Percentiles rank a stretch among this genome's conserved stretches.
Evolutionary conservation across 1,139 yeast genomes (phyloP).

Genomic region (Hanseniaspora gamundiae): DNA sequence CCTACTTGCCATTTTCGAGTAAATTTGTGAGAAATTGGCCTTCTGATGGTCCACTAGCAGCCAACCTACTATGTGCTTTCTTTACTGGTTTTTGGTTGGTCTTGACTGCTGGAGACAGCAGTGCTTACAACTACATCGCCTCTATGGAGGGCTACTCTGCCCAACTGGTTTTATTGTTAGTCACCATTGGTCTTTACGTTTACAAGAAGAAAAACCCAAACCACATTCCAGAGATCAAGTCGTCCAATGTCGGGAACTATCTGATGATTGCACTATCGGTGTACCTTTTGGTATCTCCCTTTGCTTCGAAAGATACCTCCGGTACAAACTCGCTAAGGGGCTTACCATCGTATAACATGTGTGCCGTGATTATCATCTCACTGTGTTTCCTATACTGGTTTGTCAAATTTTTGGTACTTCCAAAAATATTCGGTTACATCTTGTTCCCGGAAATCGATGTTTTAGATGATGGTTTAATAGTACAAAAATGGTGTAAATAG

Average conservation of each 20-base stretch:
- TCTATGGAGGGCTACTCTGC: slow-evolving; percentile 47
- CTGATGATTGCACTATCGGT: slow-evolving; percentile 31
- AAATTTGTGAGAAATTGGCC: slow-evolving; percentile 47
- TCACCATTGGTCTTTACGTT: slow-evolving; percentile 42
- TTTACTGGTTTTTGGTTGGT: slow-evolving; percentile 30
- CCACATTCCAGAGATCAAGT: slow-evolving; percentile 37
- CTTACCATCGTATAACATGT: slow-evolving; percentile 43
- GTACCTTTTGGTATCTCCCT: slow-evolving; percentile 37
- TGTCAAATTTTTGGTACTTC: slow-evolving; percentile 33
- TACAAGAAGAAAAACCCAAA: slow-evolving; percentile 34
- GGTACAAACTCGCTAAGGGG: slow-evolving; percentile 32
- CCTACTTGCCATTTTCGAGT: slow-evolving; percentile 42
- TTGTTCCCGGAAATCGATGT: slow-evolving; percentile 30
- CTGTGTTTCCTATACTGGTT: slow-evolving; percentile 38
- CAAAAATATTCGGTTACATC: slow-evolving; percentile 33
- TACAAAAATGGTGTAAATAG: slow-evolving; percentile 38
- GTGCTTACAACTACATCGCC: slow-evolving; percentile 42
- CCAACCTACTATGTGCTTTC: slow-evolving; percentile 26
- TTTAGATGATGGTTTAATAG: slow-evolving; percentile 42
- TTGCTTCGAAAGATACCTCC: slow-evolving; percentile 30
- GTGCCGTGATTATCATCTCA: slow-evolving; percentile 27
- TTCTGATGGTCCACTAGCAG: slow-evolving; percentile 42
- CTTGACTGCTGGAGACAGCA: slow-evolving; percentile 36
- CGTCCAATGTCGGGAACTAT: slow-evolving; percentile 34
- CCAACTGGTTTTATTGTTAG: slow-evolving; percentile 36